Base-by-base conservation (phyloP, 1,284 basidiomycete species). In the Puccinia horiana region DNA sequence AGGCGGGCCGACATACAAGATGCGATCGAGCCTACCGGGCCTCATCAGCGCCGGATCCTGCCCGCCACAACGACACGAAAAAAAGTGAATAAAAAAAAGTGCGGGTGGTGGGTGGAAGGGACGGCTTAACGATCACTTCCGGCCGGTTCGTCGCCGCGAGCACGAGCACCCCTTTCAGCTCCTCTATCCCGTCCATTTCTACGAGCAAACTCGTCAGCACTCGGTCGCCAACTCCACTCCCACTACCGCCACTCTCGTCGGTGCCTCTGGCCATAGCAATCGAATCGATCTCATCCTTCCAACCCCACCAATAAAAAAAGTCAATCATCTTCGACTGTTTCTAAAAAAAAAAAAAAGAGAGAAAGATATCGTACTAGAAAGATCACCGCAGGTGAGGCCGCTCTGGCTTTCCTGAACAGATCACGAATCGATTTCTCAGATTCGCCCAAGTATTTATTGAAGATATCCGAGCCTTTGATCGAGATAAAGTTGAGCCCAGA, bases 181-280 rank as follows among this genome's bases (percentile, higher is more conserved):
- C 93, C 87, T 98, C 94, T 1, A 99, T 93, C 18, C 97, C 97
- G 86, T 99, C 97, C 94, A 99, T 98, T 87, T 98, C 97, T 86
- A 96, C 99, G 77, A 99, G 88, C 29, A 99, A 89, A 83, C 92
- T 96, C 0, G 95, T 97, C 26, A 99, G 90, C 18, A 98, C 94
- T 9, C 96, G 94, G 85, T 94, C 93, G n/a, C 87, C 87, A 84
- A 95, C 92, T 0, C 91, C 90, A 3, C 16, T 35, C 5, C 88
- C 88, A 69, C 92, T 91, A 18, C 90, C 90, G 2, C 89, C 89
- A 12, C 37, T 11, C 2, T 54, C 35, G 40, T 91, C 90, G 20
- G 86, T 83, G 0, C 85, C 86, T 47, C 97, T 91, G 0, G 93
- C 92, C 0, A 91, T 91, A 0, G 94, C 95, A 0, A 99, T 90